Percentiles rank a stretch among this genome's conserved stretches.
Conservation (phyloP, 805 yeast species). For the Saccharomycopsis sp. region DNA sequence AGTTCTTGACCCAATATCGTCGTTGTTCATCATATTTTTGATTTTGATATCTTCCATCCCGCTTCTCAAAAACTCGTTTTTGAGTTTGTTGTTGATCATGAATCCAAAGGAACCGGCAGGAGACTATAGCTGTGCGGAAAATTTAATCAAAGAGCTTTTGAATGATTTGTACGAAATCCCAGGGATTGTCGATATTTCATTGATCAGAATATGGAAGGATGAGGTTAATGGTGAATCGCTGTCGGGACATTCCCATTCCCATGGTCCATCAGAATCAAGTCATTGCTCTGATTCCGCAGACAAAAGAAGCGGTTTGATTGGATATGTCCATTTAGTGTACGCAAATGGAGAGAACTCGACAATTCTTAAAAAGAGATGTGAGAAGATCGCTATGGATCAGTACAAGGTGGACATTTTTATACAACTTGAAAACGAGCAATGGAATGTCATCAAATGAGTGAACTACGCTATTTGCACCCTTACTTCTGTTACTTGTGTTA, state of each 20-base stretch:
- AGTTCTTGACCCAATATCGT: slow-evolving; percentile 89
- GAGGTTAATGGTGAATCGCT: slow-evolving; percentile 8
- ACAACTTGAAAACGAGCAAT: slow-evolving; percentile 19
- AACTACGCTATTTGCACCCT: background rate
- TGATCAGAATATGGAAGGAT: slow-evolving; percentile 87
- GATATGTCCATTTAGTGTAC: slow-evolving; percentile 78
- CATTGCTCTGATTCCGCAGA: slow-evolving; percentile 21
- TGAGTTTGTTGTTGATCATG: slow-evolving; percentile 60
- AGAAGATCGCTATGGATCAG: slow-evolving; percentile 36
- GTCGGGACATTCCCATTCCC: slow-evolving; percentile 25
- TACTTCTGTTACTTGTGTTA: background rate
- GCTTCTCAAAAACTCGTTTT: slow-evolving; percentile 71
- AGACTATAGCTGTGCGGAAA: slow-evolving; percentile 12
- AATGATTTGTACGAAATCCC: slow-evolving; percentile 58
- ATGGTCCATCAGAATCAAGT: slow-evolving; percentile 25
- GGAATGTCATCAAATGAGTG: slow-evolving; percentile 4
- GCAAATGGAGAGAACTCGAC: slow-evolving; percentile 57
- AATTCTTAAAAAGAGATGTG: slow-evolving; percentile 53
- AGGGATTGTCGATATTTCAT: slow-evolving; percentile 79
- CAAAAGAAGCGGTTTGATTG: slow-evolving; percentile 41
- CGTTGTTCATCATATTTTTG: slow-evolving; percentile 75
- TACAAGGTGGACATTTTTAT: slow-evolving; percentile 19
- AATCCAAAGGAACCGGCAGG: slow-evolving; percentile 45
- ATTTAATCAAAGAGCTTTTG: slow-evolving; percentile 49
- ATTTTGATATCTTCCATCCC: slow-evolving; percentile 82